Percentiles rank a stretch among this genome's conserved stretches.
Evolutionary conservation across 768 basidiomycete genomes (phyloP).

Genomic region (Chlorophyllum brunneum): DNA sequence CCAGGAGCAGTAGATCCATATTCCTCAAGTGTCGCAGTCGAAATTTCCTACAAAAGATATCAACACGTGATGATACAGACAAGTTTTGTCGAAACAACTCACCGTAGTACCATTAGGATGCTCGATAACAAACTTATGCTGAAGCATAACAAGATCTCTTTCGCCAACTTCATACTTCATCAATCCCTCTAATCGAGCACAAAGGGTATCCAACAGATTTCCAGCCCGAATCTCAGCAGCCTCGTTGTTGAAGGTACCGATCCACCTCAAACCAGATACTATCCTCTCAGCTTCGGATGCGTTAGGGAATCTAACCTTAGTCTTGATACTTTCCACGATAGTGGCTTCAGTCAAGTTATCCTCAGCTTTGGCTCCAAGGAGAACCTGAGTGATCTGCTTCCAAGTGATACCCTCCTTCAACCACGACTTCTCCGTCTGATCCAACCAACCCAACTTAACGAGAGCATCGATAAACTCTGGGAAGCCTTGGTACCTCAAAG

Average conservation of each 20-base stretch:
- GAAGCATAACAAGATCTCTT: slow-evolving; percentile 95
- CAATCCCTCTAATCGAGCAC: slow-evolving; percentile 81
- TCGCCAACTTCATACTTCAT: slow-evolving; percentile 92
- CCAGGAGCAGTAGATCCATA: slow-evolving; percentile 65
- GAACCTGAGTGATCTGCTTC: slow-evolving; percentile 77
- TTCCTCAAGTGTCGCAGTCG: slow-evolving; percentile 88
- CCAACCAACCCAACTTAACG: slow-evolving; percentile 85
- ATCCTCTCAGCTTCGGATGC: slow-evolving; percentile 71
- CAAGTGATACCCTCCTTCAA: slow-evolving; percentile 72
- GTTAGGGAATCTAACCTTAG: slow-evolving; percentile 69
- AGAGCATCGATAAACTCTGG: slow-evolving; percentile 88
- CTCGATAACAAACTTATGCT: slow-evolving; percentile 95
- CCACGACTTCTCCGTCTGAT: slow-evolving; percentile 74
- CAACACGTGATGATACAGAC: not conserved
- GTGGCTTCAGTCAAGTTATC: slow-evolving; percentile 43
- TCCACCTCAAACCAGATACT: slow-evolving; percentile 87
- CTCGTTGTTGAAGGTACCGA: slow-evolving; percentile 82
- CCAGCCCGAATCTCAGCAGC: slow-evolving; percentile 57
- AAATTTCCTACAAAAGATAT: slow-evolving; percentile 51
- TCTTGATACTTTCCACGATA: slow-evolving; percentile 69
- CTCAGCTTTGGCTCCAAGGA: slow-evolving; percentile 62
- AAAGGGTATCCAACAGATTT: slow-evolving; percentile 92
- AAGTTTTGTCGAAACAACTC: slow-evolving; percentile 18
- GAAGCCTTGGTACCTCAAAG: slow-evolving; percentile 95
- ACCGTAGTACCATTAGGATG: slow-evolving; percentile 79